Evolutionary conservation across 2,329 filamentous ascomycete genomes (phyloP).

Genomic region (Fusarium acutatum): DNA sequence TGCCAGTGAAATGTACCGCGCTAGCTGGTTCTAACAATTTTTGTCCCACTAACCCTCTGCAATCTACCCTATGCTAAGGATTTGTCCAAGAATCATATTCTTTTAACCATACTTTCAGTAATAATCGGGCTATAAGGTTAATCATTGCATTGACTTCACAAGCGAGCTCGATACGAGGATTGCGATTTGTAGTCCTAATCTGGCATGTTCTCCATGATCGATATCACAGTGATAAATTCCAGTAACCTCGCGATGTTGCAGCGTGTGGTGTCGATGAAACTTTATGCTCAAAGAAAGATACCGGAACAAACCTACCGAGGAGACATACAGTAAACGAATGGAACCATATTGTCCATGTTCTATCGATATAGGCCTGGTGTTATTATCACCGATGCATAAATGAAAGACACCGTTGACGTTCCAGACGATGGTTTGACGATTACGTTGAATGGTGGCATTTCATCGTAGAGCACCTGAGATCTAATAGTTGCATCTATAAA

Average conservation of each 20-base stretch:
- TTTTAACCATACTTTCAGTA: background rate
- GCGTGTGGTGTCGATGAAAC: background rate
- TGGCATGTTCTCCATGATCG: background rate
- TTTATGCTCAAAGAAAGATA: background rate
- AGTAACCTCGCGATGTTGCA: background rate
- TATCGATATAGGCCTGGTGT: background rate
- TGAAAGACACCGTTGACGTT: background rate
- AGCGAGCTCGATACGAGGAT: background rate
- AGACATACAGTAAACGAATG: background rate
- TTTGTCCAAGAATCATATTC: rapidly evolving
- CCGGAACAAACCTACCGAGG: background rate
- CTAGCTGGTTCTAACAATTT: rapidly evolving
- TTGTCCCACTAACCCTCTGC: rapidly evolving
- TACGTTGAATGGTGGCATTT: background rate
- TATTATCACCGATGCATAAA: background rate
- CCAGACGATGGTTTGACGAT: background rate
- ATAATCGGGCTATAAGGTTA: background rate
- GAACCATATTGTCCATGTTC: background rate
- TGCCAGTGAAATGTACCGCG: rapidly evolving
- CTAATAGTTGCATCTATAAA: background rate
- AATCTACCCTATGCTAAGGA: background rate
- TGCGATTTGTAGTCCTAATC: background rate
- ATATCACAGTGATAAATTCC: rapidly evolving
- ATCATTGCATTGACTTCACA: background rate
- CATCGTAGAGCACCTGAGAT: background rate